Evolutionary conservation across 2,329 filamentous ascomycete species (phyloP).

Genomic region (Fusarium tjaetaba): DNA sequence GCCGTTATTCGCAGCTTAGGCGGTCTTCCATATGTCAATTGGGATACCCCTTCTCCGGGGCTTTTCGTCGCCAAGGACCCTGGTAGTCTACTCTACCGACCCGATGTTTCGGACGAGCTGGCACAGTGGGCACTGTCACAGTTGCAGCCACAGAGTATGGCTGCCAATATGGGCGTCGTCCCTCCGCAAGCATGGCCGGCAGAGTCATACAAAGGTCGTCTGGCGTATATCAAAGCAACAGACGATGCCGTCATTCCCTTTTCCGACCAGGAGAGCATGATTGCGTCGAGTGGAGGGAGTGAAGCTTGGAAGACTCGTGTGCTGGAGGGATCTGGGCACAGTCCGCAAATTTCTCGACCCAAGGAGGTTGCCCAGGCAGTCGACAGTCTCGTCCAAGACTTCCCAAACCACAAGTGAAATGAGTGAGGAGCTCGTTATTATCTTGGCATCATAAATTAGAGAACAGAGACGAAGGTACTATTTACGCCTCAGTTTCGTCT

Average conservation of each 20-base stretch:
- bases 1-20: background rate
- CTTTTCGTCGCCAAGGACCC: background rate
- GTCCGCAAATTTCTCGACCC: background rate
- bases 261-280: background rate
- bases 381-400: background rate
- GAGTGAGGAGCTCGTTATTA: no score
- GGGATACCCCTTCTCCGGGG: background rate
- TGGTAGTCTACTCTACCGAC: background rate
- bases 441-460: background rate
- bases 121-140: background rate
- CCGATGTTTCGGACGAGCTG: background rate
- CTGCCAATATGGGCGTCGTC: background rate
- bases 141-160: background rate
- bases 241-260: background rate
- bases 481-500: rapidly evolving
- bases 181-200: background rate
- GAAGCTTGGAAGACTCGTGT: background rate
- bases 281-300: background rate
- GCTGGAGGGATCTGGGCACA: background rate
- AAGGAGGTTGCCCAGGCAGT: background rate
- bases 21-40: background rate
- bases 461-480: rapidly evolving
- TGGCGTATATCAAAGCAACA: background rate
- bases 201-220: background rate
- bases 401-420: no score